These are phyloP conservation scores for Pythium insidiosum DNA, from an alignment of 352 stramenopile genomes.

Conservation along the genomic window DNA sequence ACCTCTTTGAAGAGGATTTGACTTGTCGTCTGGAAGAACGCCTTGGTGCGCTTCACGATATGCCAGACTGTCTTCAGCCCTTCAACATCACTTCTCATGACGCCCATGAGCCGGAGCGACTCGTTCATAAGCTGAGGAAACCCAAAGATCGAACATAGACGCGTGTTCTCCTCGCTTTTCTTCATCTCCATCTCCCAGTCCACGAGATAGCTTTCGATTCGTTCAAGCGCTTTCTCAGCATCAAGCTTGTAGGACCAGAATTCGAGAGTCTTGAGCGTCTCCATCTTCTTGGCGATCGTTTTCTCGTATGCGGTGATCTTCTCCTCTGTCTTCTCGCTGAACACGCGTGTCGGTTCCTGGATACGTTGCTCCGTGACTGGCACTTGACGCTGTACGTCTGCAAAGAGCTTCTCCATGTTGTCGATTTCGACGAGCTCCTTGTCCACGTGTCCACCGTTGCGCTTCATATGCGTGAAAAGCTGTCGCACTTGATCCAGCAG, in stretches of 20 bases:
- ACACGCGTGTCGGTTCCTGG: constrained; percentile 75
- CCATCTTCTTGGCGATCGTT: constrained; percentile 76
- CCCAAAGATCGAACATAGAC: constrained; percentile 91
- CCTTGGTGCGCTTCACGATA: constrained; percentile 70
- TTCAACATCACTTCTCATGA: constrained; percentile 80
- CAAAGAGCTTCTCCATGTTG: constrained; percentile 77
- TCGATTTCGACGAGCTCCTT: constrained; percentile 80
- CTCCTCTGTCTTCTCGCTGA: constrained; percentile 89
- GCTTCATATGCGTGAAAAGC: constrained; percentile 75
- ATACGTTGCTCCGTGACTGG: constrained; percentile 66
- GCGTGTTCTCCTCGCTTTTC: constrained; percentile 87
- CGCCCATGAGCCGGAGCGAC: constrained; percentile 77
- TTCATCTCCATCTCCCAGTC: constrained; percentile 88
- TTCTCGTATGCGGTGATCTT: constrained; percentile 92
- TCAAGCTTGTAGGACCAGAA: constrained; percentile 82
- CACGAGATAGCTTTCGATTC: constrained; percentile 75
- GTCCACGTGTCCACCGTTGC: constrained; percentile 68
- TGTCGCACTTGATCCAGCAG: constrained; percentile 74
- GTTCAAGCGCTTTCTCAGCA: constrained; percentile 70
- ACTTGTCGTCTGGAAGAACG: constrained; percentile 57
- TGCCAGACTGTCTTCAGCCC: constrained; percentile 73
- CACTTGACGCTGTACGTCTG: constrained; percentile 74
- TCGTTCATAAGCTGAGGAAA: constrained; percentile 92
- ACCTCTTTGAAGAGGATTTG: constrained; percentile 89
- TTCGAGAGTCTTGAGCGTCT: constrained; percentile 72